A percentile compares a stretch with the other conserved stretches of the same genome.
Conservation (phyloP, 768 basidiomycete genomes). For the Mycena kentingensis region DNA sequence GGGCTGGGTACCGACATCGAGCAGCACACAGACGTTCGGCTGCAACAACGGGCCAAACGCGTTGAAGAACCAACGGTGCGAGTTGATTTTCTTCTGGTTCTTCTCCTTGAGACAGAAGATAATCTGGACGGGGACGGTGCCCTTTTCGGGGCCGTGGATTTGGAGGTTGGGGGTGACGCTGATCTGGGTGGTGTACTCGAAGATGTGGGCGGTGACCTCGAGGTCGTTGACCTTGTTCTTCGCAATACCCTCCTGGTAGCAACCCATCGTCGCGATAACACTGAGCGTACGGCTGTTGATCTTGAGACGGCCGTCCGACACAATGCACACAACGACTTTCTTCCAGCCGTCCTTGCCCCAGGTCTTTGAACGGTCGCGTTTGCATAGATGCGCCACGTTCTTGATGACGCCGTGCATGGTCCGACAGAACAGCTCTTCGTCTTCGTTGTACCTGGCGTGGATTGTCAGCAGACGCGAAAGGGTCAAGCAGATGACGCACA, state of each 20-base stretch:
- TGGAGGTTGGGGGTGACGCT: conserved; percentile 77
- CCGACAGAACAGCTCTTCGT: conserved; percentile 85
- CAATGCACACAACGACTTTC: conserved; percentile 93
- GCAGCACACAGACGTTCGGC: conserved; percentile 89
- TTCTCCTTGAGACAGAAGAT: conserved; percentile 91
- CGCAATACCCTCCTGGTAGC: conserved; percentile 91
- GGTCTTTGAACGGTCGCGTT: conserved; percentile 83
- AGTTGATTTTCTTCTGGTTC: conserved; percentile 97
- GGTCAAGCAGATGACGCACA: conserved; percentile 47
- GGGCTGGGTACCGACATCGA: conserved; percentile 94
- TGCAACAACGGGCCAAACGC: conserved; percentile 84
- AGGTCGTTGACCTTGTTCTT: conserved; percentile 84
- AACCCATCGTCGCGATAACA: conserved; percentile 91
- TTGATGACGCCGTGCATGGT: conserved; percentile 97
- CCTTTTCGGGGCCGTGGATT: conserved; percentile 89
- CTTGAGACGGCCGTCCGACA: conserved; percentile 83
- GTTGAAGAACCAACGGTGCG: conserved; percentile 97
- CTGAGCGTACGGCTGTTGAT: conserved; percentile 82
- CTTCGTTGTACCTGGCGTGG: conserved; percentile 37
- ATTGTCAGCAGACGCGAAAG: conserved; percentile 6
- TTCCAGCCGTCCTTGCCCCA: conserved; percentile 99
- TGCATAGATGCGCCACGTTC: conserved; percentile 88
- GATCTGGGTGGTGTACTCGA: conserved; percentile 93
- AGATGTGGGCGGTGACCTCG: conserved; percentile 86
- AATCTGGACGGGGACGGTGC: conserved; percentile 92